Evolutionary conservation across 139 green algal genomes (phyloP), one percentile per base, ranked within the genome.

Genomic region (Pycnococcus provasolii): DNA sequence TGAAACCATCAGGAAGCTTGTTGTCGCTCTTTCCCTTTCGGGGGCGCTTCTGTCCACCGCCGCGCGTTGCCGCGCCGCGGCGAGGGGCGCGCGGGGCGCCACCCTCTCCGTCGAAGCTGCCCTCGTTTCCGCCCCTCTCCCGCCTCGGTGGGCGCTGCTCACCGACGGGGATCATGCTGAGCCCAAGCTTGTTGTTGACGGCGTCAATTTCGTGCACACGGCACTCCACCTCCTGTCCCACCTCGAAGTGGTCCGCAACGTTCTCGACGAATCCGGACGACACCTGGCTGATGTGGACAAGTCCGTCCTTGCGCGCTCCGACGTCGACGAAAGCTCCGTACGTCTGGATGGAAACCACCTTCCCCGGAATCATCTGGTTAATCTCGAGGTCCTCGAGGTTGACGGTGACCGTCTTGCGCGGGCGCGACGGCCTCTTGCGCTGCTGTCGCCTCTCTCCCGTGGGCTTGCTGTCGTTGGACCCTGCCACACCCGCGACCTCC

Each of bases 271-370:
- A 89, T 4, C 59, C 77, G n/a, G 65, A 41, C 47, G 58, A 26
- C 54, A 71, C 78, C 77, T 98, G 84, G 37, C 86, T 95, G 60
- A 99, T 91, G 82, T 98, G 93, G 8, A 97, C 77, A 37, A 99
- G 83, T 51, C 88, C 92, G 73, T 96, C 86, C 43, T 72, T 84
- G 41, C 62, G 72, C 39, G 79, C 75, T 44, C 88, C 89, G 65
- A 97, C 87, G 74, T 97, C 83, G 7, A 98, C 86, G 71, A 99
- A 99, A 0, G 86, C 87, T 42, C 93, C 93, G 71, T 90, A 98
- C 3, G 71, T 26, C 69, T 86, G 67, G 2, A 92, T 67, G 40
- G 26, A 26, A 26, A 26, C 26, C 26, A 26, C 26, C 26, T 26
- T 26, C 26, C 26, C 26, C 26, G 26, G 26, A 26, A 26, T 26